Evolutionary conservation across 2,329 filamentous ascomycete species (phyloP), one percentile per base, ranked within the genome.

Genomic region (Hymenotorrendiella dingleyae): DNA sequence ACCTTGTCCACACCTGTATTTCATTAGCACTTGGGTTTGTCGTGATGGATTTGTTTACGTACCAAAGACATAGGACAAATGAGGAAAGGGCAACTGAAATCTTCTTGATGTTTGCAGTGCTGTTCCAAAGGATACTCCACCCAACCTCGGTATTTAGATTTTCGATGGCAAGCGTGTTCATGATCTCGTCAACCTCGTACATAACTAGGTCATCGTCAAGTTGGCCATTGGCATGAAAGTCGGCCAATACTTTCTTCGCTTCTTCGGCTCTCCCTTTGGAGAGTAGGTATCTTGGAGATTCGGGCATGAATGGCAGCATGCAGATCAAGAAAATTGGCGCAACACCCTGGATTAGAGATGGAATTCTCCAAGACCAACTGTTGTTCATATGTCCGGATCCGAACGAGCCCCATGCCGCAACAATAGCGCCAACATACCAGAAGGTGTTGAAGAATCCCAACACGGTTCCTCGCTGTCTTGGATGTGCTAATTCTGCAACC

Each of bases 181-280:
- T 61, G 43, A 70, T 70, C 51, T 70, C 67, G n/a, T 56, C 52
- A 48, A 62, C 63, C 48, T 67, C 64, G 46, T 58, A 56, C 24
- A 56, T 47, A 26, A 66, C 62, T 10, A 67, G 54, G 33, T 59
- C 56, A 42, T 64, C 60, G 23, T 60, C 43, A 45, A 48, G 32
- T 43, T 63, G 42, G 30, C 63, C 62, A 43, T 60, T 55, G 34
- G 61, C 62, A 47, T 66, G 73, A 32, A 68, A 69, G 24, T 71
- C 65, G 12, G 64, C 62, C 7, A 78, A 47, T 16, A 64, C 57
- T 10, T 51, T 38, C 14, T 54, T 47, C 19, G 62, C 63, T 40
- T 64, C 56, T 24, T 61, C 56, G 19, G 50, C 49, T 17, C 55
- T 52, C 40, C 60, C 62, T 16, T 57, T 57, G 21, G 55, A 56